Conservation (phyloP, 2,329 filamentous ascomycete species). For the Talaromyces amestolkiae region DNA sequence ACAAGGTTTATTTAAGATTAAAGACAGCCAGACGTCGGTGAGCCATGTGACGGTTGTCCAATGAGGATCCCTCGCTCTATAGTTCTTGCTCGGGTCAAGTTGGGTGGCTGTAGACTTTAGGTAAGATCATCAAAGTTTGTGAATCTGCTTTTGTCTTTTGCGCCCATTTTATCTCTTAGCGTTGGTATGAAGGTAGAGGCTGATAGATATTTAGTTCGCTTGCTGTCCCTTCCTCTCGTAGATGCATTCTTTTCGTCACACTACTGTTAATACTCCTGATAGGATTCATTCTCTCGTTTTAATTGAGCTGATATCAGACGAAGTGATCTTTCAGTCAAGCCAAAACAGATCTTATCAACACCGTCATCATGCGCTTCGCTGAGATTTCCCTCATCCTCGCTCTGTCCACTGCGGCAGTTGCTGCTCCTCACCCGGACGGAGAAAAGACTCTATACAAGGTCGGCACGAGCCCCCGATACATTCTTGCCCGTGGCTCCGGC, state of each 20-base stretch:
- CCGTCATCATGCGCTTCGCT: slow-evolving; percentile 14
- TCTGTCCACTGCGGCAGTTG: slow-evolving; percentile 13
- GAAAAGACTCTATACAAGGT: slow-evolving; percentile 12
- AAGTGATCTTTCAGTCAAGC: not conserved
- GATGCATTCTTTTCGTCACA: not conserved
- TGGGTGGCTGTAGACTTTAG: slow-evolving; percentile 7
- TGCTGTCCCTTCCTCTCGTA: not conserved
- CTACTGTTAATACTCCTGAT: not conserved
- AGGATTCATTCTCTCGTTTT: not conserved
- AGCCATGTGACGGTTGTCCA: not conserved
- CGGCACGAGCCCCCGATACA: slow-evolving; percentile 2
- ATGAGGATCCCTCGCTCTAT: not conserved
- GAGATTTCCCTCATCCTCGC: slow-evolving; percentile 14
- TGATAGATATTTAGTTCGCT: slow-evolving; percentile 4
- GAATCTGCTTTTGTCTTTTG: not conserved
- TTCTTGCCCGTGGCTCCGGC: slow-evolving; percentile 3
- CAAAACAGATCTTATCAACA: not conserved
- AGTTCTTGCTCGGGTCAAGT: not conserved
- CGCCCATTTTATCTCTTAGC: not conserved
- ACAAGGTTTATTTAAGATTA: slow-evolving; percentile 1
- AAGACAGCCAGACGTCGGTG: not conserved
- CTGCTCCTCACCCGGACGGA: slow-evolving; percentile 5
- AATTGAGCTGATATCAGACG: not conserved
- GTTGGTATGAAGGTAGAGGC: not conserved
- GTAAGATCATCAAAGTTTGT: not conserved